Percentiles rank a stretch among this genome's conserved stretches.
These are phyloP conservation scores for Cyclotella cryptica DNA, from an alignment of 108 stramenopile genomes.

Conservation along the genomic window DNA sequence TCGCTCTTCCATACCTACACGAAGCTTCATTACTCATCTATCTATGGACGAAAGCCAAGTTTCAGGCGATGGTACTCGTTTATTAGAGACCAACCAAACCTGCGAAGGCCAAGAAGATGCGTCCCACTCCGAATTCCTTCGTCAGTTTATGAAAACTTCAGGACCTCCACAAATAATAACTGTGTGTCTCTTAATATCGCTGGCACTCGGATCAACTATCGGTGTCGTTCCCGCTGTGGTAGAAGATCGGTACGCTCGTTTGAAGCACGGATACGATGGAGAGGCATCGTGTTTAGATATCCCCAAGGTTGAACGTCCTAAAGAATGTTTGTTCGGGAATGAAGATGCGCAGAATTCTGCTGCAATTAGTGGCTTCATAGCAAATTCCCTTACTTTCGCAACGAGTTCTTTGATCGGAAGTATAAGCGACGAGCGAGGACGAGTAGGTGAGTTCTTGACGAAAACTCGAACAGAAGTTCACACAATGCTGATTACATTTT, in stretches of 20 bases:
- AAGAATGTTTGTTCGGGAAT: slow-evolving; percentile 68
- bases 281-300: slow-evolving; percentile 48
- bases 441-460: slow-evolving; percentile 54
- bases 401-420: slow-evolving; percentile 82
- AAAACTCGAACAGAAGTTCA: background rate
- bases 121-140: slow-evolving; percentile 34
- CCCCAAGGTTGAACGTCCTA: slow-evolving; percentile 53
- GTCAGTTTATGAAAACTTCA: slow-evolving; percentile 54
- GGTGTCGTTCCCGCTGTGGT: slow-evolving; percentile 70
- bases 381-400: slow-evolving; percentile 71
- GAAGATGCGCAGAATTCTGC: slow-evolving; percentile 81
- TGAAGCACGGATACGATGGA: slow-evolving; percentile 65
- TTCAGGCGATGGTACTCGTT: background rate
- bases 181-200: slow-evolving; percentile 69
- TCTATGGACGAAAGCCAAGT: slow-evolving; percentile 46
- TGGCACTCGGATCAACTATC: slow-evolving; percentile 71
- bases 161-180: slow-evolving; percentile 81
- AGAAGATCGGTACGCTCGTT: slow-evolving; percentile 80
- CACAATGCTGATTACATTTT: background rate
- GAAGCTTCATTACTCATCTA: slow-evolving; percentile 37
- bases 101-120: background rate
- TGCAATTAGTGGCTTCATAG: slow-evolving; percentile 62
- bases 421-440: slow-evolving; percentile 80
- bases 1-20: background rate
- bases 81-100: background rate